Base-by-base conservation (phyloP, 2,329 filamentous ascomycete species). In the Drechslera avenae region DNA sequence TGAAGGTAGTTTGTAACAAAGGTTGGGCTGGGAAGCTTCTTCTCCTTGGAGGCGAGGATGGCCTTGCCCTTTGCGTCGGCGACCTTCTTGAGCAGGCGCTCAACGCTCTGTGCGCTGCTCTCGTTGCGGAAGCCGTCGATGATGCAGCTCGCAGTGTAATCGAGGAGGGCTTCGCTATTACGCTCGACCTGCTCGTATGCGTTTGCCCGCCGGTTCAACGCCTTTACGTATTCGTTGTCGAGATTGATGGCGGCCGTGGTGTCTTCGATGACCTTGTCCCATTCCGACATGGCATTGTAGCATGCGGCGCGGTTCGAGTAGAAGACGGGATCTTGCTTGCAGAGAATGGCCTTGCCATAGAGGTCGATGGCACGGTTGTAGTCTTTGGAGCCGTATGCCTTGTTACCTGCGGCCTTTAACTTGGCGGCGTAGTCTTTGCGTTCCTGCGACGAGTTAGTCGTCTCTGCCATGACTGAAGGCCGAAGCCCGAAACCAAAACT, bases 1-100 rank as follows among this genome's bases (percentile, higher is more conserved):
- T 97, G 93, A 26, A 99, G 87, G 76, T 99, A 99, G 81, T 99
- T 99, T 71, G 91, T 91, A 62, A 99, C 92, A 66, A 97, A 99
- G 10, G 92, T 97, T 23, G 94, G 89, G 76, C 92, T 97, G 16
- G 94, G 94, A 42, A 99, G 83, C 78, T 90, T 93, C 78, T 91
- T 89, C 65, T 83, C 83, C 75, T 92, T 93, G 53, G 83, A 83
- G 67, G 83, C 85, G 47, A 99, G 81, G 70, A 99, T 96, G 59
- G 86, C 86, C 78, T 93, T 91, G 59, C 90, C 93, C 81, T 97
- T 97, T 62, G 89, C 83, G 77, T 97, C 93, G 39, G 94, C 94
- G 41, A 97, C 93, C 79, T 96, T 96, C 83, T 97, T 97, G 57
- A 99, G 82, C 57, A 99, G 79, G 56, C 93, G 83, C 80, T 99